These are phyloP conservation scores for Globisporangium nunn DNA, from an alignment of 352 stramenopile species.

Conservation along the genomic window DNA sequence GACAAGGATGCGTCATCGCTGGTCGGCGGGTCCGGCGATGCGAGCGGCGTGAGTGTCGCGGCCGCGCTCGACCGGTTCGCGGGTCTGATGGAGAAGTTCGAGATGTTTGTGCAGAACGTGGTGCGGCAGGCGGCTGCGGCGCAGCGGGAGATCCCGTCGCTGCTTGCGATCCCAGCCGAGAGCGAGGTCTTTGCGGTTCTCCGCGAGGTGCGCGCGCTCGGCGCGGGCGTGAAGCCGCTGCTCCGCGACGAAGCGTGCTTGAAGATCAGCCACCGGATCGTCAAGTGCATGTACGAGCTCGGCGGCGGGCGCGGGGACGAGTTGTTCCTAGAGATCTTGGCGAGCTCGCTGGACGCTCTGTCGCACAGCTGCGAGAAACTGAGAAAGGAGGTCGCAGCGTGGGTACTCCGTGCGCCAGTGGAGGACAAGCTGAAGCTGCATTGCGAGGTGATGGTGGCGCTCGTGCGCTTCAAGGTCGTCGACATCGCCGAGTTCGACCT, in stretches of 20 bases:
- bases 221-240: slow-evolving; percentile 61
- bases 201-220: slow-evolving; percentile 69
- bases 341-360: slow-evolving; percentile 92
- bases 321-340: slow-evolving; percentile 92
- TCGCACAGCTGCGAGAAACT: slow-evolving; percentile 90
- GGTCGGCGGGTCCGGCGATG: slow-evolving; percentile 16
- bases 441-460: slow-evolving; percentile 92
- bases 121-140: slow-evolving; percentile 61
- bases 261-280: slow-evolving; percentile 95
- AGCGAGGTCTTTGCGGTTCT: slow-evolving; percentile 83
- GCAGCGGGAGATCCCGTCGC: slow-evolving; percentile 70
- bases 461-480: slow-evolving; percentile 93
- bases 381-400: slow-evolving; percentile 91
- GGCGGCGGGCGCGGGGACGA: slow-evolving; percentile 84
- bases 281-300: slow-evolving; percentile 96
- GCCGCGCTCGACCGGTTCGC: slow-evolving; percentile 78
- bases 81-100: slow-evolving; percentile 80
- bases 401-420: slow-evolving; percentile 91
- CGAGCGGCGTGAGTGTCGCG: slow-evolving; percentile 54
- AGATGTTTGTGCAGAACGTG: slow-evolving; percentile 85
- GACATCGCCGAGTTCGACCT: slow-evolving; percentile 91
- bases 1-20: slow-evolving; percentile 29
- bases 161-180: slow-evolving; percentile 59
- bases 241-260: slow-evolving; percentile 89
- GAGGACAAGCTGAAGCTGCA: slow-evolving; percentile 95